These are phyloP conservation scores for Cryptococcus maquisensis DNA, from an alignment of 1,284 basidiomycete genomes.

Conservation along the genomic window DNA sequence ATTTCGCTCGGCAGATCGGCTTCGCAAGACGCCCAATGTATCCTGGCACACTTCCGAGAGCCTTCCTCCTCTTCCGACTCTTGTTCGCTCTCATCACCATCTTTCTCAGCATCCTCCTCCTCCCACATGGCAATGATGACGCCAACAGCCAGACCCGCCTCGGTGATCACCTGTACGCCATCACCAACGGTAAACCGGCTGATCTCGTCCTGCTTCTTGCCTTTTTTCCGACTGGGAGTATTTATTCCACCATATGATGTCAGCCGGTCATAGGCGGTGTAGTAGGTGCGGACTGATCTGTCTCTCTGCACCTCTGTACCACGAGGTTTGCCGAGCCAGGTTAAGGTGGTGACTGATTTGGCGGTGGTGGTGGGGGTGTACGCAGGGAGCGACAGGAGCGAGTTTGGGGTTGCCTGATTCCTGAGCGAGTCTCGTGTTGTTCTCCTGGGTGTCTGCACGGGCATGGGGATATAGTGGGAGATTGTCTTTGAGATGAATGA, in stretches of 20 bases:
- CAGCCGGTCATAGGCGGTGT: too few relatives aligned
- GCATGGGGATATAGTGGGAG: conserved; percentile 2
- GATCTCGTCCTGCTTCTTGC: conserved; percentile 16
- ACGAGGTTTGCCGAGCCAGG: too few relatives aligned
- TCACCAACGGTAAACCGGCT: conserved; percentile 42
- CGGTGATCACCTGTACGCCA: conserved; percentile 40
- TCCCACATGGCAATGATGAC: conserved; percentile 41
- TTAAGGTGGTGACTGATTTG: too few relatives aligned
- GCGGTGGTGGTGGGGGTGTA: too few relatives aligned
- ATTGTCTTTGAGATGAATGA: neutral
- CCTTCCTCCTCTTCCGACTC: conserved; percentile 17
- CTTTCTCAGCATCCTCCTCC: conserved; percentile 13
- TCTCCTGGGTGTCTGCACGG: conserved; percentile 30
- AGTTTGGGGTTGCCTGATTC: too few relatives aligned
- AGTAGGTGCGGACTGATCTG: too few relatives aligned
- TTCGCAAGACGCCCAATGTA: conserved; percentile 47
- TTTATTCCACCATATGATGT: too few relatives aligned
- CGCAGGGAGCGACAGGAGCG: too few relatives aligned
- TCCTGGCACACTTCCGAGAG: conserved; percentile 40
- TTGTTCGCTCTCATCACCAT: conserved; percentile 1
- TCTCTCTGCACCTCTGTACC: too few relatives aligned
- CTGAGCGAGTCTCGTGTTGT: conserved; percentile 26
- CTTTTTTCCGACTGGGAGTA: neutral
- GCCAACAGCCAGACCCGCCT: conserved; percentile 42
- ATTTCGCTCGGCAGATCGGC: conserved; percentile 36